phyloP scores from a whole-genome alignment of 257 asterid genomes.

The Solanum chiquidenum region DNA sequence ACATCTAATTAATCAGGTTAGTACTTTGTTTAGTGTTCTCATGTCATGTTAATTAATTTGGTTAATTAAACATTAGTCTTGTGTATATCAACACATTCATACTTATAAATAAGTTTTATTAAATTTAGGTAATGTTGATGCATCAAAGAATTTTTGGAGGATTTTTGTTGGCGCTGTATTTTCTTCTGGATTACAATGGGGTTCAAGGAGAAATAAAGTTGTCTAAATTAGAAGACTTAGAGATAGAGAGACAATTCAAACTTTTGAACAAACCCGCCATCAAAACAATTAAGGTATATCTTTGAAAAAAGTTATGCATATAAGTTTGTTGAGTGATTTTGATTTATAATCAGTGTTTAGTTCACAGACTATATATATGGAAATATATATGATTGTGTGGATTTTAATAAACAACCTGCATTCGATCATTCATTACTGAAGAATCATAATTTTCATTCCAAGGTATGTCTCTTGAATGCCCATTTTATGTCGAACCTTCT shows the following conservation, averaged over 20 bases:
- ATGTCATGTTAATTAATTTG: not conserved
- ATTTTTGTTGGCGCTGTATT: not conserved
- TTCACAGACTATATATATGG: not conserved
- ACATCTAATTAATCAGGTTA: not conserved
- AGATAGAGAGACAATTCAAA: not conserved
- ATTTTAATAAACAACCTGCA: not conserved
- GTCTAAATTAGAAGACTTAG: not conserved
- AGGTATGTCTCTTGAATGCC: not conserved
- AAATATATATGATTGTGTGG: not conserved
- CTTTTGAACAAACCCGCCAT: not conserved
- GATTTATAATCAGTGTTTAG: not conserved
- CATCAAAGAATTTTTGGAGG: not conserved
- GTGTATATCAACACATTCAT: not conserved
- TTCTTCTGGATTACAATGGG: not conserved
- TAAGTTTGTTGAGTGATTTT: not conserved
- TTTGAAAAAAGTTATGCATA: not conserved
- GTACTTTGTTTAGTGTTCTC: not conserved
- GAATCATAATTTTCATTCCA: not conserved
- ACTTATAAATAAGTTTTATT: not conserved
- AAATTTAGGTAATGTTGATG: not conserved
- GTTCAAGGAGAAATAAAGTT: not conserved
- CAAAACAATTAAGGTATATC: not conserved
- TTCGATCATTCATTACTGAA: not conserved
- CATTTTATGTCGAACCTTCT: not conserved
- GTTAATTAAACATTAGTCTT: not conserved